These are phyloP conservation scores for Erysimum cheiri DNA, from an alignment of 441 rosid species.

Conservation along the genomic window DNA sequence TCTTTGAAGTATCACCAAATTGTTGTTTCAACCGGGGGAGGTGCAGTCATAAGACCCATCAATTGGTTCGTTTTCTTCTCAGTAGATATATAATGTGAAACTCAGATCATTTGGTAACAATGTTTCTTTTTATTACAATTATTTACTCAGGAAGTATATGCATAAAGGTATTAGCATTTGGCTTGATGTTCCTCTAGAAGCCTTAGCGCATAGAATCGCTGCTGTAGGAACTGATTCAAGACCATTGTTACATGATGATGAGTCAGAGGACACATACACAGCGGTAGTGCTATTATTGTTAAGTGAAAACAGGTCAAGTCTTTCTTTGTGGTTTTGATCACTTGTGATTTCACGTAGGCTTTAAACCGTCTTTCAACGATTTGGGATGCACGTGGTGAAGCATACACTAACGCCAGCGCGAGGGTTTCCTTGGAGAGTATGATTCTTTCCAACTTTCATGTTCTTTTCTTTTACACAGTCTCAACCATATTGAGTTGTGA, in stretches of 20 bases:
- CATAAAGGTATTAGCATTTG: slow-evolving; percentile 80
- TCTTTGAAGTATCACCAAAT: slow-evolving; percentile 54
- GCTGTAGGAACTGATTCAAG: slow-evolving; percentile 91
- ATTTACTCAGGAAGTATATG: slow-evolving; percentile 70
- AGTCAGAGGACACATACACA: slow-evolving; percentile 72
- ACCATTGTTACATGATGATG: slow-evolving; percentile 78
- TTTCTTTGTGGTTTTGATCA: slow-evolving; percentile 15
- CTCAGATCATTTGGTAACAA: slow-evolving; percentile 13
- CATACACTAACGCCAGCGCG: slow-evolving; percentile 70
- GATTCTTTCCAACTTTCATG: slow-evolving; percentile 22
- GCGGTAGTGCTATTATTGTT: slow-evolving; percentile 48
- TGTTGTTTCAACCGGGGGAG: slow-evolving; percentile 97
- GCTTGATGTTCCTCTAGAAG: slow-evolving; percentile 94
- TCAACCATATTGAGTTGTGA: not conserved
- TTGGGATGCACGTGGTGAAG: slow-evolving; percentile 64
- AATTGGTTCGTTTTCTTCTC: slow-evolving; percentile 60
- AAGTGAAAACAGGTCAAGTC: not conserved
- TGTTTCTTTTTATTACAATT: no score
- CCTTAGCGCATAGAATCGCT: slow-evolving; percentile 83
- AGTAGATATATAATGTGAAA: slow-evolving; percentile 1
- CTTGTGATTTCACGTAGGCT: slow-evolving; percentile 52
- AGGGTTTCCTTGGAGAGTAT: slow-evolving; percentile 81
- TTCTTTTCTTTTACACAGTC: slow-evolving; percentile 18
- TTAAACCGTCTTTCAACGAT: slow-evolving; percentile 66
- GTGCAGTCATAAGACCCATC: slow-evolving; percentile 72